Base-by-base conservation (phyloP, 1,284 basidiomycete species). In the Athelia sp. region DNA sequence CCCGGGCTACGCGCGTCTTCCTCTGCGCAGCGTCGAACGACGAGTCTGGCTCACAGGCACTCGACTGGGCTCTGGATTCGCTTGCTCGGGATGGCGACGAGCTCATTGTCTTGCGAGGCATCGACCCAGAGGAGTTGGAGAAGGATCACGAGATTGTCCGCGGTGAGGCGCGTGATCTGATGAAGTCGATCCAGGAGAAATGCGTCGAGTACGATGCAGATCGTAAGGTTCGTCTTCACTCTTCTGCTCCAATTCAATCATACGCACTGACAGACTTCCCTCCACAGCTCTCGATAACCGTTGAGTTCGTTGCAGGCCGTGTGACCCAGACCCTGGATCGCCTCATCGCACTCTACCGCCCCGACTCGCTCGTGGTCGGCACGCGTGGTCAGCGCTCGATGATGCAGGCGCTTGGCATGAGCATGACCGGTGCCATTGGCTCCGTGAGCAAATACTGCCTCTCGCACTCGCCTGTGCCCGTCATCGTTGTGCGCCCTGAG, bases 71-170 rank as follows among this genome's bases (percentile, higher is more conserved):
- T 35, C 78, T 98, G 55, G 90, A 94, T 60, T 78, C 79, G 46
- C 75, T 98, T 9, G 84, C 89, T 9, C 92, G 96, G 67, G 93
- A 98, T 56, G 91, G 92, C 3, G 96, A 98, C 64, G 96, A 98
- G 67, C 73, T 98, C 23, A 86, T 99, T 49, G 90, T 98, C 3
- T 89, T 93, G 51, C 75, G 95, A 36, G 94, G 97, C 1, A 82
- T 96, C 18, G 93, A 96, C 83, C 11, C 80, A 77, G 58, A 87
- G 82, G 80, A 82, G 82, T 60, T 89, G 82, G 84, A 88, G 58
- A 91, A 82, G 65, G 87, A 83, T 55, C 92, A 94, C 59, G 84
- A 93, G 49, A 72, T 88, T 42, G 82, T 95, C 15, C 79, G 93
- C 18, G 93, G 96, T 38, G 91, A 96, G 52, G 96, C 95, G 0